A percentile compares a stretch with the other conserved stretches of the same genome.
Conservation (phyloP, 768 basidiomycete species). For the Strobilomyces echinocephalus region DNA sequence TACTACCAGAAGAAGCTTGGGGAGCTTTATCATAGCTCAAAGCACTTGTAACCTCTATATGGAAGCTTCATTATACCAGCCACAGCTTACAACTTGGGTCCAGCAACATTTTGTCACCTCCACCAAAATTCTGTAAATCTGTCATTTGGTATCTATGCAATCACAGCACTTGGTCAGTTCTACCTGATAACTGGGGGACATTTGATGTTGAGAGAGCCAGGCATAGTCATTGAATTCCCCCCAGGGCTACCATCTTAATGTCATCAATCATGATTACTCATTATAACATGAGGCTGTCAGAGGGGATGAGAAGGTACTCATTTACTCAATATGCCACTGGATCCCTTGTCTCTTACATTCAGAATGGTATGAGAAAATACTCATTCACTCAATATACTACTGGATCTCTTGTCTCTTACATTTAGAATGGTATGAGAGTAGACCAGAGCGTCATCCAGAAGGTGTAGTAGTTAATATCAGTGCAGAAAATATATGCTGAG, state of each 20-base stretch:
- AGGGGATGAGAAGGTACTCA: background rate
- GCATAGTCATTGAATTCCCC: background rate
- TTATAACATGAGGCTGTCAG: background rate
- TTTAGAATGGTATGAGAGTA: conserved; percentile 6
- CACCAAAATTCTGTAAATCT: conserved; percentile 3
- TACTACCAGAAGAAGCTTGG: background rate
- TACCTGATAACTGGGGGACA: background rate
- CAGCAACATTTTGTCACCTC: background rate
- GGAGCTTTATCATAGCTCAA: accelerated
- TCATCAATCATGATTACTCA: background rate
- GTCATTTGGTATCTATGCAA: conserved; percentile 1
- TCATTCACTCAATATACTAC: conserved; percentile 5
- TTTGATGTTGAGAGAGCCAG: background rate
- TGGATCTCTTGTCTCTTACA: background rate
- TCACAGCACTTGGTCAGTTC: background rate
- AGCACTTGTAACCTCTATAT: background rate
- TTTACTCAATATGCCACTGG: conserved; percentile 8
- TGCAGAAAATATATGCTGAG: no score
- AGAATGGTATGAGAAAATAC: background rate
- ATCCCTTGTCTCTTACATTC: background rate
- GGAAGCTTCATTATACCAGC: background rate
- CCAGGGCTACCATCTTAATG: background rate
- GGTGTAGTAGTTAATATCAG: no score
- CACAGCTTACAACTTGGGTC: background rate
- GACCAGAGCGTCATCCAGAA: background rate